A percentile compares a stretch with the other conserved stretches of the same genome.
Conservation (phyloP, 2,329 filamentous ascomycete genomes). For the Albifimbria verrucaria region DNA sequence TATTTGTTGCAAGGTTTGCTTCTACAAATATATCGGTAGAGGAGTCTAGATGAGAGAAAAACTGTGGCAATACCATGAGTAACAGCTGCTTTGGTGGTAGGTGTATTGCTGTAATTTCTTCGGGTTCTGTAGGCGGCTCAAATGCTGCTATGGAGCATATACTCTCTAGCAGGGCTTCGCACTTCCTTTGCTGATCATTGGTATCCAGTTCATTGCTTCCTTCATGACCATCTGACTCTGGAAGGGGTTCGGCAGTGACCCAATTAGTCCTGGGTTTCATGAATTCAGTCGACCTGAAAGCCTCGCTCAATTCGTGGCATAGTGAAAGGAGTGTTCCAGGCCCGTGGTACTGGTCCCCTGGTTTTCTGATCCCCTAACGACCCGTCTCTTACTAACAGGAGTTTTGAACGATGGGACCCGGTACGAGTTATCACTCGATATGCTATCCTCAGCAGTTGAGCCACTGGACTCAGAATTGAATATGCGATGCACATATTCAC, state of each 20-base stretch:
- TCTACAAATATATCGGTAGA: neutral
- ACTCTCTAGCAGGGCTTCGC: neutral
- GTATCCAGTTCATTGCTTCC: neutral
- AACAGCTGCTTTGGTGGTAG: neutral
- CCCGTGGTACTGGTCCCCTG: neutral
- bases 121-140: neutral
- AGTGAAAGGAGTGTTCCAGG: neutral
- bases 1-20: neutral
- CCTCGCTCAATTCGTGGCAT: neutral
- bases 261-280: too few species aligned
- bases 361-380: neutral
- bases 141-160: neutral
- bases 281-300: neutral
- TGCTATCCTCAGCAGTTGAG: neutral
- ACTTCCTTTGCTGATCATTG: neutral
- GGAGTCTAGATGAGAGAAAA: neutral
- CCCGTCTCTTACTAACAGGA: neutral
- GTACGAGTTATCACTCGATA: neutral
- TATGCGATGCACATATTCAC: neutral
- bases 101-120: neutral
- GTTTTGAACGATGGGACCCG: neutral
- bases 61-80: neutral
- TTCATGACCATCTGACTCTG: neutral
- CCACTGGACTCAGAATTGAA: neutral
- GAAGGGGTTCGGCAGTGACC: too few species aligned